phyloP scores from a whole-genome alignment of 768 basidiomycete genomes.

The Suillus paluster region DNA sequence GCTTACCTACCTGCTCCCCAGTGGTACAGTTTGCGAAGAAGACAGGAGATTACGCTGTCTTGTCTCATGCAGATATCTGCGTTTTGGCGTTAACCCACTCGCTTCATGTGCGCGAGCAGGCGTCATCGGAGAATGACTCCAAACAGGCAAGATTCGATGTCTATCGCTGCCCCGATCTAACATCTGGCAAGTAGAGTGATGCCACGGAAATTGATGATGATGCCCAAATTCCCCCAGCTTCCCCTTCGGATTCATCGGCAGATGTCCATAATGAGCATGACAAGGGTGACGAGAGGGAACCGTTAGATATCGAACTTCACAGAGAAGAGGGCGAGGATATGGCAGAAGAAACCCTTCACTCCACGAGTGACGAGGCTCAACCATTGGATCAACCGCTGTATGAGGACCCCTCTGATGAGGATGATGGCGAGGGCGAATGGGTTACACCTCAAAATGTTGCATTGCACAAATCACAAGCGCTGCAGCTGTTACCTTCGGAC shows the following conservation, averaged over 20 bases:
- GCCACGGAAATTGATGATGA: not conserved
- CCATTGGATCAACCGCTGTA: conserved; percentile 47
- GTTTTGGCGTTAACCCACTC: conserved; percentile 88
- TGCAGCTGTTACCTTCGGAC: conserved; percentile 77
- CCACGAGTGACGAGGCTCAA: not conserved
- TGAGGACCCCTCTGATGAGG: conserved; percentile 77
- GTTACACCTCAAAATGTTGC: conserved; percentile 90
- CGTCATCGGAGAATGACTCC: conserved; percentile 28
- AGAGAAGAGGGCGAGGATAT: conserved; percentile 28
- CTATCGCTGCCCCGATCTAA: not conserved
- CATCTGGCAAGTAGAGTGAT: not conserved
- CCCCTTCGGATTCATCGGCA: conserved; percentile 19
- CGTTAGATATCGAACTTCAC: conserved; percentile 50
- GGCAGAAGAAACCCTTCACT: conserved; percentile 13
- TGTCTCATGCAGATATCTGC: conserved; percentile 90
- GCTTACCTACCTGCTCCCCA: conserved; percentile 36
- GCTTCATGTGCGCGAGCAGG: conserved; percentile 61
- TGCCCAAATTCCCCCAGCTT: not conserved
- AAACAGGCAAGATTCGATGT: conserved; percentile 24
- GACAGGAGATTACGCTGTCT: conserved; percentile 93
- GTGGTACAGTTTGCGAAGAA: conserved; percentile 93
- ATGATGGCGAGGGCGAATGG: conserved; percentile 94
- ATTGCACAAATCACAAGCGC: conserved; percentile 84
- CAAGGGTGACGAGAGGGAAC: conserved; percentile 35
- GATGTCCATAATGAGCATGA: conserved; percentile 7